Conservation (phyloP, 805 yeast genomes). For the Saturnispora diversa region DNA sequence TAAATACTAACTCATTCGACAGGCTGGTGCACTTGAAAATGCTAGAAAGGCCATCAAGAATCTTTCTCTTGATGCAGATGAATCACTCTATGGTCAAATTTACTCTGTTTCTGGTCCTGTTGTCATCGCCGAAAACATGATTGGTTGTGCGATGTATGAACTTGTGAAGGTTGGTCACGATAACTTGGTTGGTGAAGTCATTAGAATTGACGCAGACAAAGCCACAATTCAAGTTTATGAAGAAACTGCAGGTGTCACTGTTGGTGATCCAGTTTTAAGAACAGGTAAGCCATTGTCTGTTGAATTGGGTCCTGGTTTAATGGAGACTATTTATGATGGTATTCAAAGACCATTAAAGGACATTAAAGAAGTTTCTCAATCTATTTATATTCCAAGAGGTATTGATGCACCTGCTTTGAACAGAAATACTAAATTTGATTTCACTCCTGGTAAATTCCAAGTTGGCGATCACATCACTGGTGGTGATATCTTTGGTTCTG, state of each 20-base stretch:
- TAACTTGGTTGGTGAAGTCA: slow-evolving; percentile 95
- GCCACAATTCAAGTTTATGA: slow-evolving; percentile 98
- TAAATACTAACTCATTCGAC: slow-evolving; percentile 26
- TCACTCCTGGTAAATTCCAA: slow-evolving; percentile 66
- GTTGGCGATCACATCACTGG: slow-evolving; percentile 98
- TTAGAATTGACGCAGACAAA: slow-evolving; percentile 92
- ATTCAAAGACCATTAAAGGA: slow-evolving; percentile 97
- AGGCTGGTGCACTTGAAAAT: slow-evolving; percentile 96
- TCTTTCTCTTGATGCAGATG: slow-evolving; percentile 67
- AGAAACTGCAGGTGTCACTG: slow-evolving; percentile 98
- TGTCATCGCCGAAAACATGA: slow-evolving; percentile 95
- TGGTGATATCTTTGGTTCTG: slow-evolving; percentile 93
- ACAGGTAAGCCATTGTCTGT: slow-evolving; percentile 99
- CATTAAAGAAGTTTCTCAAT: slow-evolving; percentile 77
- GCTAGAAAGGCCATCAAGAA: slow-evolving; percentile 91
- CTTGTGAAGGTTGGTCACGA: slow-evolving; percentile 97
- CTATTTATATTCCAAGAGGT: slow-evolving; percentile 98
- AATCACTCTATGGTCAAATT: slow-evolving; percentile 78
- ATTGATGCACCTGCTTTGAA: slow-evolving; percentile 92
- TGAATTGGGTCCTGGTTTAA: slow-evolving; percentile 97
- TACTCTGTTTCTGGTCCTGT: slow-evolving; percentile 98
- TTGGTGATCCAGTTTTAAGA: slow-evolving; percentile 97
- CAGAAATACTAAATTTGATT: slow-evolving; percentile 76
- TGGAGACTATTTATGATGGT: slow-evolving; percentile 99
- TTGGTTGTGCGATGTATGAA: slow-evolving; percentile 99